A percentile compares a stretch with the other conserved stretches of the same genome.
Evolutionary conservation across 2,329 filamentous ascomycete species (phyloP).

Genomic region (Byssoonygena ceratinophila): DNA sequence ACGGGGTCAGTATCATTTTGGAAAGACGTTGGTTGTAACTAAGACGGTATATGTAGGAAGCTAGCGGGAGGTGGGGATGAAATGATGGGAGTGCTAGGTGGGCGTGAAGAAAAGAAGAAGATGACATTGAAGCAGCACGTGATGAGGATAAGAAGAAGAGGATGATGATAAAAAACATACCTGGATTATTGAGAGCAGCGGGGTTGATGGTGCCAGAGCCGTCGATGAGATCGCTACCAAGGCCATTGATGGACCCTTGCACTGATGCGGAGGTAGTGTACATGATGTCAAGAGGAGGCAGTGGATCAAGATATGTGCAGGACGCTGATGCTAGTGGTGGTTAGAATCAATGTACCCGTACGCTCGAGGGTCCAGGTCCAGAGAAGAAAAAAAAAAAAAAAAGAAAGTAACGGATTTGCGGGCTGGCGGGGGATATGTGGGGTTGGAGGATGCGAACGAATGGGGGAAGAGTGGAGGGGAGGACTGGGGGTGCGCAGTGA

Average conservation of each 20-base stretch:
- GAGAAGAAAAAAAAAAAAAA: not conserved
- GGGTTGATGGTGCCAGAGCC: conserved; percentile 86
- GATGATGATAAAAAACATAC: conserved; percentile 48
- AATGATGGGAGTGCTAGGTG: too few species aligned
- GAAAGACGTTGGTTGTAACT: not conserved
- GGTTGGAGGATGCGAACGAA: too few species aligned
- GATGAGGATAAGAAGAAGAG: not conserved
- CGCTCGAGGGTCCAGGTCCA: not conserved
- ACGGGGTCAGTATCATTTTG: not conserved
- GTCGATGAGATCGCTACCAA: conserved; percentile 46
- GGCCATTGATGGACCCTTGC: conserved; percentile 56
- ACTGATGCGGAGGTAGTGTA: conserved; percentile 34
- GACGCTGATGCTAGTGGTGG: not conserved
- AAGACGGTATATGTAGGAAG: not conserved
- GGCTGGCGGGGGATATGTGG: not conserved
- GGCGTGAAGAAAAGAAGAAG: not conserved
- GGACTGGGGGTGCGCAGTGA: not conserved
- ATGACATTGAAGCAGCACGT: not conserved
- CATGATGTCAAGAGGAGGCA: conserved; percentile 25
- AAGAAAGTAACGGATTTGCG: not conserved
- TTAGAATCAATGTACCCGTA: not conserved
- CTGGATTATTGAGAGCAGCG: conserved; percentile 68
- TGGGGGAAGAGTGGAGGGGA: not conserved
- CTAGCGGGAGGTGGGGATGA: not conserved
- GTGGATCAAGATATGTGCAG: not conserved